These are phyloP conservation scores for Iris macrosiphon DNA, from an alignment of 106 monocot species.

Conservation along the genomic window DNA sequence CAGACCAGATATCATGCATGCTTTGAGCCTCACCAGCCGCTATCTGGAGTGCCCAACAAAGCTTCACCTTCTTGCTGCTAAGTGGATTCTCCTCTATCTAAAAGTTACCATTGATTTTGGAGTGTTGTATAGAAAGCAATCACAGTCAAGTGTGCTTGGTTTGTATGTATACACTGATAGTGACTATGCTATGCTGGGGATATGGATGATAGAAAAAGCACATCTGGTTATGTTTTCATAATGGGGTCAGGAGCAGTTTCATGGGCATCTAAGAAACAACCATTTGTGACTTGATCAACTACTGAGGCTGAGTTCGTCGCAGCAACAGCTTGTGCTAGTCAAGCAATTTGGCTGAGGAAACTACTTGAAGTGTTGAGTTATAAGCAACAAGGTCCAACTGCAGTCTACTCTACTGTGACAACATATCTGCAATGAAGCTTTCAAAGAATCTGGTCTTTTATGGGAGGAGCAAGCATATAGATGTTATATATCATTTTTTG, in stretches of 20 bases:
- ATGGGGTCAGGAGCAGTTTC: background rate
- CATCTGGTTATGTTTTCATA: background rate
- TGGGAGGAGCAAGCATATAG: conserved; percentile 5
- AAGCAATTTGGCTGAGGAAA: background rate
- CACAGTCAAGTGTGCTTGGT: background rate
- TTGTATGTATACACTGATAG: background rate
- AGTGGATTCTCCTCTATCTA: background rate
- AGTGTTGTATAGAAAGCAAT: background rate
- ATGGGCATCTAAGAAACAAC: background rate
- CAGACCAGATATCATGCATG: background rate
- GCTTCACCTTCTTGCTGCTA: background rate
- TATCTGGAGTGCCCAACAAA: background rate
- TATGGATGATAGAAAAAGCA: background rate
- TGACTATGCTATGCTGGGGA: background rate
- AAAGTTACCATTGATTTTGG: background rate
- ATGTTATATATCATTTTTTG: background rate
- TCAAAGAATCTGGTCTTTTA: conserved; percentile 6
- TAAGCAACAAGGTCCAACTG: background rate
- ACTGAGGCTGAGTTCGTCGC: conserved; percentile 4
- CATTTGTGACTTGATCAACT: background rate
- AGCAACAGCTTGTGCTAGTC: conserved; percentile 4
- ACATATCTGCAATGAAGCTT: conserved; percentile 3
- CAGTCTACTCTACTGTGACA: conserved; percentile 4
- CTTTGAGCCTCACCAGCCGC: background rate
- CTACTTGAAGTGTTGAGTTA: background rate